A percentile compares a stretch with the other conserved stretches of the same genome.
These are phyloP conservation scores for Amylocystis lapponica DNA, from an alignment of 768 basidiomycete genomes.

Conservation along the genomic window DNA sequence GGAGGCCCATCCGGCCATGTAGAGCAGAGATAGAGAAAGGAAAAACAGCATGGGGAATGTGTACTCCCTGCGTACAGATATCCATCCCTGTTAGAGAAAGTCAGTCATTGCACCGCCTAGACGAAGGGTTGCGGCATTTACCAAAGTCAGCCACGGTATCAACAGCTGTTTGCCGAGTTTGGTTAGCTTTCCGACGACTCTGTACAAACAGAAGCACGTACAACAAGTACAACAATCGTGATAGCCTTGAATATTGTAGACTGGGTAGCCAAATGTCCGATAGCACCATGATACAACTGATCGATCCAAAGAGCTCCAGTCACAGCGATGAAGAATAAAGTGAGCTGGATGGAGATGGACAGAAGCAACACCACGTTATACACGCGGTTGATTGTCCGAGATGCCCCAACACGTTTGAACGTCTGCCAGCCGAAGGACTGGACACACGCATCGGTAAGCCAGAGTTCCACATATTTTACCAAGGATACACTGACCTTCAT, in stretches of 20 bases:
- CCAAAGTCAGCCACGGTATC: conserved; percentile 63
- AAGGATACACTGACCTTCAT: conserved; percentile 46
- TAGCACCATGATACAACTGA: conserved; percentile 61
- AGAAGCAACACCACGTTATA: conserved; percentile 69
- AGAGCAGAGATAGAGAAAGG: conserved; percentile 51
- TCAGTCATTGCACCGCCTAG: neutral
- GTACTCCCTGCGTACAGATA: conserved; percentile 63
- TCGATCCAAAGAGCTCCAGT: conserved; percentile 75
- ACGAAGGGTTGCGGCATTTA: conserved; percentile 26
- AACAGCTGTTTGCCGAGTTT: conserved; percentile 40
- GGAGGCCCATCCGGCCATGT: conserved; percentile 62
- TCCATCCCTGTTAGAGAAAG: conserved; percentile 54
- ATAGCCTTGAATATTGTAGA: conserved; percentile 47
- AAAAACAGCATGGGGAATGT: conserved; percentile 57
- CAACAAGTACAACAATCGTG: conserved; percentile 50
- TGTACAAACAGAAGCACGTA: conserved; percentile 39
- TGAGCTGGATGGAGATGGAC: conserved; percentile 71
- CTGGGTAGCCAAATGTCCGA: conserved; percentile 45
- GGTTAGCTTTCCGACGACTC: conserved; percentile 2
- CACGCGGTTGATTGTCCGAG: conserved; percentile 61
- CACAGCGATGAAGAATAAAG: conserved; percentile 68
- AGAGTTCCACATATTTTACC: neutral
- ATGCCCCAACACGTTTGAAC: conserved; percentile 81
- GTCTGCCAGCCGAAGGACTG: conserved; percentile 83
- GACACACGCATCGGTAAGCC: neutral